Percentiles rank a stretch among this genome's conserved stretches.
Conservation (phyloP, 768 basidiomycete species). For the Lactarius hengduanensis region DNA sequence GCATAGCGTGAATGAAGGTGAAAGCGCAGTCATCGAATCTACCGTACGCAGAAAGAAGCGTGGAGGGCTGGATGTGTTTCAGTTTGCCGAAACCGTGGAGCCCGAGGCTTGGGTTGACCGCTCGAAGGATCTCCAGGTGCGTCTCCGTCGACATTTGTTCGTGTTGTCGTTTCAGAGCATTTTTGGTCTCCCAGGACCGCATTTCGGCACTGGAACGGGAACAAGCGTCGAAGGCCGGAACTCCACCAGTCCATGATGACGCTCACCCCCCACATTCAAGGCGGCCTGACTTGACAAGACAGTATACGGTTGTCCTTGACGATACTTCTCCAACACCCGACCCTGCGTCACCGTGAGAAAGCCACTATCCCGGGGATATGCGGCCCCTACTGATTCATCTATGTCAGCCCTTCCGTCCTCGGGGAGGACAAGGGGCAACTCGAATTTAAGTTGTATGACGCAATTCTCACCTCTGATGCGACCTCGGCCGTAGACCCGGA, state of each 20-base stretch:
- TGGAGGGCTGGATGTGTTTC: slow-evolving; percentile 59
- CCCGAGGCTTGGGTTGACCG: slow-evolving; percentile 62
- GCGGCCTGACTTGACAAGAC: slow-evolving; percentile 22
- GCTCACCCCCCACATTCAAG: slow-evolving; percentile 2
- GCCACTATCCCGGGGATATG: background rate
- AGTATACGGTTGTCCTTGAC: slow-evolving; percentile 26
- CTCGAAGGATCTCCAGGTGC: slow-evolving; percentile 63
- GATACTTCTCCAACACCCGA: background rate
- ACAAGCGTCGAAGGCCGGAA: slow-evolving; percentile 14
- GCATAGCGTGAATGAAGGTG: slow-evolving; percentile 4
- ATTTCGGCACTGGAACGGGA: slow-evolving; percentile 31
- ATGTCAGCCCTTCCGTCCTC: slow-evolving; percentile 53
- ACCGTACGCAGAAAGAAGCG: slow-evolving; percentile 55
- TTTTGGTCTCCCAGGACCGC: slow-evolving; percentile 29
- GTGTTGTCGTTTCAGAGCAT: background rate
- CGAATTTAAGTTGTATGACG: slow-evolving; percentile 72
- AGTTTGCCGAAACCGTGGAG: slow-evolving; percentile 81
- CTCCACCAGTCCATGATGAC: background rate
- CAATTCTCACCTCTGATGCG: slow-evolving; percentile 39
- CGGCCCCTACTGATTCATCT: background rate
- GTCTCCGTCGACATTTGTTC: slow-evolving; percentile 22
- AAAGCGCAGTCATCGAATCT: slow-evolving; percentile 59
- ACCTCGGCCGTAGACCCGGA: slow-evolving; percentile 46
- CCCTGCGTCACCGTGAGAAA: slow-evolving; percentile 33
- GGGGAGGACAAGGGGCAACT: slow-evolving; percentile 32